phyloP scores from a whole-genome alignment of 2,329 filamentous ascomycete species.

The Penicillium sclerotigenum region DNA sequence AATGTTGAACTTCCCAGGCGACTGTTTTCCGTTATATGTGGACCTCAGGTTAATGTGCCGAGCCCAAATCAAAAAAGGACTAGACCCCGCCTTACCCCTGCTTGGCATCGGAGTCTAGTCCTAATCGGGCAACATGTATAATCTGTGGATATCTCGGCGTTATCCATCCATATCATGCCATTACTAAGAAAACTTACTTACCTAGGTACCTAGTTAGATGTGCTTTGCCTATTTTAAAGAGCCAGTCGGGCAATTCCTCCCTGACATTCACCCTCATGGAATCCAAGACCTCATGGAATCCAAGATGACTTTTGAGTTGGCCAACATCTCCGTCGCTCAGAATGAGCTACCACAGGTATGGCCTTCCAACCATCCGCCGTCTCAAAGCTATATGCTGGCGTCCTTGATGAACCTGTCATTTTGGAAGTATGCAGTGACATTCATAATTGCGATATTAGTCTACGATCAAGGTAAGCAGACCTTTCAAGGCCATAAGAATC shows the following conservation, averaged over 20 bases:
- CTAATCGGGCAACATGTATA: slow-evolving; percentile 14
- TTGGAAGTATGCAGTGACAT: slow-evolving; percentile 43
- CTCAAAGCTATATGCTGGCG: not conserved
- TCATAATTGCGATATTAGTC: slow-evolving; percentile 64
- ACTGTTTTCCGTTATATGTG: not conserved
- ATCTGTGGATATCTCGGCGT: not conserved
- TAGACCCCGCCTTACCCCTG: slow-evolving; percentile 19
- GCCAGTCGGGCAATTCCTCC: no score
- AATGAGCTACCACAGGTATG: slow-evolving; percentile 8
- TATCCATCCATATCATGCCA: not conserved
- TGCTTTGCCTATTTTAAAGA: not conserved
- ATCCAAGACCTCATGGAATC: not conserved
- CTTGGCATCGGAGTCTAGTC: slow-evolving; percentile 25
- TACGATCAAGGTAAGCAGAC: slow-evolving; percentile 75
- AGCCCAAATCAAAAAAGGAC: slow-evolving; percentile 18
- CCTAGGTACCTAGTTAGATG: not conserved
- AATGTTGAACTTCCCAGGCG: not conserved
- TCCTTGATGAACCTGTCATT: slow-evolving; percentile 40
- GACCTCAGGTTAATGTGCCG: not conserved
- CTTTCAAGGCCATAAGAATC: not conserved
- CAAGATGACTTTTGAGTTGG: slow-evolving; percentile 9
- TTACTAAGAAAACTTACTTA: not conserved
- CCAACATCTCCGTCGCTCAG: slow-evolving; percentile 13
- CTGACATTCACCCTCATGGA: not conserved
- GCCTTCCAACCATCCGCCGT: not conserved